Percentiles rank a stretch among this genome's conserved stretches.
phyloP scores from a whole-genome alignment of 805 yeast genomes.

The Komagataella phaffii region DNA sequence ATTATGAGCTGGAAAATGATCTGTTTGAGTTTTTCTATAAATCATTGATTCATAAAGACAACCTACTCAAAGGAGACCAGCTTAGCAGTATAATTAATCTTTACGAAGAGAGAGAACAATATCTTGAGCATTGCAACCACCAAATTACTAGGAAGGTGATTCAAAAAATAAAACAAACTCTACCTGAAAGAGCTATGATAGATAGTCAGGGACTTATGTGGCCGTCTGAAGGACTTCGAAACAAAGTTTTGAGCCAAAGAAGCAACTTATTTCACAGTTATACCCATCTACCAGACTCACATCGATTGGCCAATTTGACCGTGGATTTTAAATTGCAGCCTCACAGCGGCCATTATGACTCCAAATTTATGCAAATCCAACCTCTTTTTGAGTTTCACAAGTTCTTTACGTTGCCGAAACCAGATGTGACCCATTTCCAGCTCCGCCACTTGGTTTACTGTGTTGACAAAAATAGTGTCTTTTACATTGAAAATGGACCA shows the following conservation, averaged over 20 bases:
- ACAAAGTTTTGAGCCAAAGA: slow-evolving; percentile 10
- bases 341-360: slow-evolving; percentile 1
- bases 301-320: slow-evolving; percentile 7
- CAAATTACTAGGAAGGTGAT: not conserved
- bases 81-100: slow-evolving; percentile 2
- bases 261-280: slow-evolving; percentile 11
- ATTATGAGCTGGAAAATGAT: slow-evolving; percentile 11
- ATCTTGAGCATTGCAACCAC: not conserved
- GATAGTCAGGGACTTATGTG: slow-evolving; percentile 19
- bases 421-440: slow-evolving; percentile 44
- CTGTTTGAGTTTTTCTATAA: slow-evolving; percentile 11
- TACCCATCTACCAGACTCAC: slow-evolving; percentile 12
- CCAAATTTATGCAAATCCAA: slow-evolving; percentile 4
- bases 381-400: slow-evolving; percentile 20
- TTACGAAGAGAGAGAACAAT: slow-evolving; percentile 6
- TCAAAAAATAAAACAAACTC: not conserved
- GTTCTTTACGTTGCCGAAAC: slow-evolving; percentile 28
- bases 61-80: slow-evolving; percentile 5
- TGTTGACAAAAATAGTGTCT: slow-evolving; percentile 15
- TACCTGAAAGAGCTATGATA: slow-evolving; percentile 5
- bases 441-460: slow-evolving; percentile 35
- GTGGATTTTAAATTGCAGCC: slow-evolving; percentile 21
- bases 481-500: slow-evolving; percentile 12
- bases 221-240: slow-evolving; percentile 11
- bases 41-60: slow-evolving; percentile 6